These are phyloP conservation scores for Talinum fruticosum DNA, from an alignment of 148 eudicot species.

Conservation along the genomic window DNA sequence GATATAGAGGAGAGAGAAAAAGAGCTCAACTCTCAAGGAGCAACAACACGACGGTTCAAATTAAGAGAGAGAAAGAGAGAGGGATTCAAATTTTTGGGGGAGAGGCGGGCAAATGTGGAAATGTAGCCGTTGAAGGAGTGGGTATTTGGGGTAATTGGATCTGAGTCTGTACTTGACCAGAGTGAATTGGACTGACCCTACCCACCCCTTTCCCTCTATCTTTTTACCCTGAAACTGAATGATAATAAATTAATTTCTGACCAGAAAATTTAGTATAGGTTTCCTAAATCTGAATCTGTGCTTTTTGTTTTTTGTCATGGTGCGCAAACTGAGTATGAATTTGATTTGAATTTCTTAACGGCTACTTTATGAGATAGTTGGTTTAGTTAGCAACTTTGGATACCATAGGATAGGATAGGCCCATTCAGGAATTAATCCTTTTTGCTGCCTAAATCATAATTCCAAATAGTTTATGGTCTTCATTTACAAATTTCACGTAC, in stretches of 20 bases:
- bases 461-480: no score
- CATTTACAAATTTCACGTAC: no score
- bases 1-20: conserved; percentile 6
- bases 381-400: neutral
- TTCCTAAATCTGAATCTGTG: conserved; percentile 20
- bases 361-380: conserved; percentile 13
- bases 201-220: neutral
- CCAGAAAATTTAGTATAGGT: conserved; percentile 13
- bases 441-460: no score
- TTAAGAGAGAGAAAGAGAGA: conserved; percentile 4
- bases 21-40: conserved; percentile 20
- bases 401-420: no score
- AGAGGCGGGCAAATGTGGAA: conserved; percentile 28
- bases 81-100: conserved; percentile 28
- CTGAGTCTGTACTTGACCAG: neutral
- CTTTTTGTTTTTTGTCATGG: conserved; percentile 13
- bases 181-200: neutral
- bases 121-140: conserved; percentile 37
- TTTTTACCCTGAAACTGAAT: no score
- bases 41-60: neutral
- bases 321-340: neutral
- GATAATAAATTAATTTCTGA: neutral
- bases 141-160: neutral
- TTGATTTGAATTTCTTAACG: conserved; percentile 26
- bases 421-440: neutral